Percentiles rank a stretch among this genome's conserved stretches.
These are phyloP conservation scores for Amphichorda felina DNA, from an alignment of 2,329 filamentous ascomycete species.

Conservation along the genomic window DNA sequence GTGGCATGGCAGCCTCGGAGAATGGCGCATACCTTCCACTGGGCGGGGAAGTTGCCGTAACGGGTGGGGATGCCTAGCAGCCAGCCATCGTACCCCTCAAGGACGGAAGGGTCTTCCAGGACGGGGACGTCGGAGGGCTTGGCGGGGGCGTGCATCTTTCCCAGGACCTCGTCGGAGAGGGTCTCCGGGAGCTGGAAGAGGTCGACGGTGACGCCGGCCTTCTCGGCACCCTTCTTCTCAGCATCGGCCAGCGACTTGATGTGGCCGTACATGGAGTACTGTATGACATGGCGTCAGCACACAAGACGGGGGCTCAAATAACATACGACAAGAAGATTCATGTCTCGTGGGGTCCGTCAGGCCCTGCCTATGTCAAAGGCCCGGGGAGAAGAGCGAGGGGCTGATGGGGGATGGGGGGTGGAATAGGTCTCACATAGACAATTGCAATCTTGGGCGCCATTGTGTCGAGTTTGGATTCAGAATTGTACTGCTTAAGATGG, in stretches of 20 bases:
- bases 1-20: neutral
- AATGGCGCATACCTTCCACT: constrained; percentile 57
- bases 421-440: constrained; percentile 58
- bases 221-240: constrained; percentile 82
- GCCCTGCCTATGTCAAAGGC: neutral
- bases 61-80: constrained; percentile 91
- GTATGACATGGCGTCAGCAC: constrained; percentile 1
- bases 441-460: constrained; percentile 93
- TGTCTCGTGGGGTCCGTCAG: neutral
- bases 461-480: constrained; percentile 17
- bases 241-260: constrained; percentile 74
- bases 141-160: constrained; percentile 81
- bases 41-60: constrained; percentile 93
- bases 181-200: constrained; percentile 87
- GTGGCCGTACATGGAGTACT: constrained; percentile 96
- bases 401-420: neutral
- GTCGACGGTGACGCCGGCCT: constrained; percentile 71
- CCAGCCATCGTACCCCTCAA: constrained; percentile 75
- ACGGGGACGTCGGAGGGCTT: constrained; percentile 59
- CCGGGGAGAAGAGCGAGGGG: neutral
- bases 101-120: constrained; percentile 40
- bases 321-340: neutral
- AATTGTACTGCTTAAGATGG: no score
- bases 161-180: constrained; percentile 68
- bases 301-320: no score